Conservation (phyloP, 345 rosid genomes). For the Jatropha curcas region DNA sequence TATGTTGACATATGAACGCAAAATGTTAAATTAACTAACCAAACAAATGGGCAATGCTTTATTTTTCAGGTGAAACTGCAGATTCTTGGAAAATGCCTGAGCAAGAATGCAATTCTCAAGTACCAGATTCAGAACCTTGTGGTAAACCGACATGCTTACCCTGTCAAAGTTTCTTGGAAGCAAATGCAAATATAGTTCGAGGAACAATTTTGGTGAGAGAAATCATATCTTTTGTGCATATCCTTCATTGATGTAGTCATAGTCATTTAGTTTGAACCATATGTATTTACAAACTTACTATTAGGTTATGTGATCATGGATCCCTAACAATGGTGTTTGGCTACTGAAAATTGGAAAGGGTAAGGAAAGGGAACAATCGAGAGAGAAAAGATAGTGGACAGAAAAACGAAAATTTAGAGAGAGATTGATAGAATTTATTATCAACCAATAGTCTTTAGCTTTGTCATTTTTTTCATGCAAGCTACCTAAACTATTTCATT, state of each 20-base stretch:
- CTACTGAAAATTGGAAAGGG: too few relatives aligned
- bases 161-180: conserved; percentile 35
- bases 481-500: too few relatives aligned
- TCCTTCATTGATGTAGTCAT: neutral
- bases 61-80: conserved; percentile 49
- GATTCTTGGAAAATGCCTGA: conserved; percentile 30
- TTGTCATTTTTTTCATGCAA: too few relatives aligned
- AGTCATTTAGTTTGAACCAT: neutral
- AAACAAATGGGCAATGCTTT: neutral
- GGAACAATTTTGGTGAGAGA: conserved; percentile 65
- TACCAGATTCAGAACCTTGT: conserved; percentile 29
- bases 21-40: neutral
- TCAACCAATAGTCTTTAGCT: too few relatives aligned
- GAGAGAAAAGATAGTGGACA: too few relatives aligned
- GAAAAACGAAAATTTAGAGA: too few relatives aligned
- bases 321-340: too few relatives aligned
- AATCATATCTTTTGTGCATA: neutral
- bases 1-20: neutral
- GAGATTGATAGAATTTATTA: too few relatives aligned
- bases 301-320: too few relatives aligned
- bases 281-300: neutral
- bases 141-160: conserved; percentile 33
- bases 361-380: too few relatives aligned
- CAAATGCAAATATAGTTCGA: conserved; percentile 27
- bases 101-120: conserved; percentile 34